Conservation (phyloP, 805 yeast species). For the Kluyveromyces lactis region DNA sequence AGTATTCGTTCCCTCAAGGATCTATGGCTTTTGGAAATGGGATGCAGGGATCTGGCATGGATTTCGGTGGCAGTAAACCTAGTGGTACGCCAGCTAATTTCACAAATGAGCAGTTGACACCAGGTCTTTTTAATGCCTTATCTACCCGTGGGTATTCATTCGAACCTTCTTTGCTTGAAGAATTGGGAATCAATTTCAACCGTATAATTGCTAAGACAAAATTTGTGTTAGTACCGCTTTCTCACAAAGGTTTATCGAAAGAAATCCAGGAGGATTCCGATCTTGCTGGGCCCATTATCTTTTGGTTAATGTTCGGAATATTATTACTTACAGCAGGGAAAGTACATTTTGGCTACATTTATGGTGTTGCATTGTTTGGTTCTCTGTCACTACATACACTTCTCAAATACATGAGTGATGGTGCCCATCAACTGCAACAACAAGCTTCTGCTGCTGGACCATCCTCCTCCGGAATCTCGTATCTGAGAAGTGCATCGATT, state of each 20-base stretch:
- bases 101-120: constrained; percentile 40
- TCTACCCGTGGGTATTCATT: constrained; percentile 90
- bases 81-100: constrained; percentile 16
- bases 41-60: background rate
- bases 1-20: constrained; percentile 29
- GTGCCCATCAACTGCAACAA: constrained; percentile 19
- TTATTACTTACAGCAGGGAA: constrained; percentile 80
- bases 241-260: constrained; percentile 44
- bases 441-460: background rate
- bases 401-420: constrained; percentile 79
- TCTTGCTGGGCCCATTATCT: constrained; percentile 89
- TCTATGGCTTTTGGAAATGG: constrained; percentile 27
- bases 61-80: background rate
- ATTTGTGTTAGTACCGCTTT: constrained; percentile 71
- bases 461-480: background rate
- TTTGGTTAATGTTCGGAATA: constrained; percentile 80
- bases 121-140: constrained; percentile 84
- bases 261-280: constrained; percentile 85
- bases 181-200: constrained; percentile 83
- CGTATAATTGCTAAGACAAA: constrained; percentile 80
- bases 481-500: constrained; percentile 73
- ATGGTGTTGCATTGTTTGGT: constrained; percentile 92
- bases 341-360: constrained; percentile 92
- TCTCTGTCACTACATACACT: constrained; percentile 75
- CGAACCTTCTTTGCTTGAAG: constrained; percentile 90